Evolutionary conservation across 2,329 filamentous ascomycete species (phyloP), one percentile per base, ranked within the genome.

Genomic region (Talaromyces sp.): DNA sequence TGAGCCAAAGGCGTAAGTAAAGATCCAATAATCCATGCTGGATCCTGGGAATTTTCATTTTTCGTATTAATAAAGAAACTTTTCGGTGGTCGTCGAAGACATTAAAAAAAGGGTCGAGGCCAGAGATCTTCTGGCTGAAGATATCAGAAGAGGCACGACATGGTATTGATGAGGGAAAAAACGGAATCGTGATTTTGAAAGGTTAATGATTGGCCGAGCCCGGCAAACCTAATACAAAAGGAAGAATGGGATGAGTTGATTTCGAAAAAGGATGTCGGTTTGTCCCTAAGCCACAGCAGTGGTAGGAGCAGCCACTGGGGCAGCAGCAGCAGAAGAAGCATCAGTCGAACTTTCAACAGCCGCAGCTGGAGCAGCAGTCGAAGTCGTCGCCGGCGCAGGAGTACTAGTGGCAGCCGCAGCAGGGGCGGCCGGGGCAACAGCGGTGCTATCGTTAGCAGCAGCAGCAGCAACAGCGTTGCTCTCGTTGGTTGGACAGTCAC

Each of bases 401-500:
- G 78, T 76, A 63, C 76, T 74, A 60, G 61, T 52, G 74, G 75
- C 34, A 52, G 74, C 71, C 54, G 75, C 67, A 44, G 69, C 66
- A 52, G 75, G 73, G 51, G 80, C 75, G 61, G 75, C 67, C 40
- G 70, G 65, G 51, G 75, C 73, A 51, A 80, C 75, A 61, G 74
- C 72, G 60, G 74, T 68, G 36, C 62, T 63, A 16, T 77, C 73
- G 63, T 16, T 40, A 16, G 77, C 73, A 62, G 76, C 73, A 63
- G 68, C 51, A 34, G 76, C 72, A 30, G 78, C 70, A 56, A 72
- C 68, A 57, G 66, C 65, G 42, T 69, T 65, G 63, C 81, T 79
- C 68, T 84, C 83, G 68, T 86, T 89, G 88, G 86, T 92, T 78
- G 92, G 90, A 83, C 95, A 97, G 70, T 98, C 94, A 66, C 94